Evolutionary conservation across 148 eudicot species (phyloP).

Genomic region (Rhododendron ferrugineum): DNA sequence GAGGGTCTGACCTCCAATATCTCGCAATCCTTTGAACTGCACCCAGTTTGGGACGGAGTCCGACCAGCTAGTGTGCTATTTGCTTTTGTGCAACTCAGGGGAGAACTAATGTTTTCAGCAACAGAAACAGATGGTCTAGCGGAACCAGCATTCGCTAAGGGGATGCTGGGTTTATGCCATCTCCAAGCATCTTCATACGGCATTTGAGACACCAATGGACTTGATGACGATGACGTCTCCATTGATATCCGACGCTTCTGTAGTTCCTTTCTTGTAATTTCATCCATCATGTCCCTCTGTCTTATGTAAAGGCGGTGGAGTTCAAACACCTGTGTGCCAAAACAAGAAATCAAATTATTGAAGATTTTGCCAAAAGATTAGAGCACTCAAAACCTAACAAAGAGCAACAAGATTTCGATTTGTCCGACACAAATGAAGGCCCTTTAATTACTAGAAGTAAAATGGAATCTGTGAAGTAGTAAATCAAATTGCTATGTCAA

Average conservation of each 20-base stretch:
- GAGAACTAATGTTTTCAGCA: slow-evolving; percentile 30
- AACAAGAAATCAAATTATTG: background rate
- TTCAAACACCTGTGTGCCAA: slow-evolving; percentile 54
- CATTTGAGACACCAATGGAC: slow-evolving; percentile 34
- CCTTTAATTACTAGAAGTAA: background rate
- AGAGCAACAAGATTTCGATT: background rate
- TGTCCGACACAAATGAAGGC: background rate
- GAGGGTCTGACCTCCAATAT: slow-evolving; percentile 46
- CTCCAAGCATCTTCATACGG: slow-evolving; percentile 40
- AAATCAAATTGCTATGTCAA: background rate
- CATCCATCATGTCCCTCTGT: slow-evolving; percentile 79
- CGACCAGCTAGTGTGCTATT: slow-evolving; percentile 28
- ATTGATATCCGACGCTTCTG: slow-evolving; percentile 30
- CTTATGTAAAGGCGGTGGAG: slow-evolving; percentile 70
- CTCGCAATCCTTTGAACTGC: slow-evolving; percentile 34
- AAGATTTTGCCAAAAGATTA: background rate
- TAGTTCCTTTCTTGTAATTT: slow-evolving; percentile 42
- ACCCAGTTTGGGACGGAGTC: slow-evolving; percentile 30
- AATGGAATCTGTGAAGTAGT: background rate
- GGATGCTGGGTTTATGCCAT: slow-evolving; percentile 37
- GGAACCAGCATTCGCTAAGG: slow-evolving; percentile 26
- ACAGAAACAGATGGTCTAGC: slow-evolving; percentile 27
- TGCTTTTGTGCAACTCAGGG: slow-evolving; percentile 36
- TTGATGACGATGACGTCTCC: slow-evolving; percentile 62
- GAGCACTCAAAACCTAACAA: background rate